These are phyloP conservation scores for Amanita polypyramis DNA, from an alignment of 768 basidiomycete genomes.

Conservation along the genomic window DNA sequence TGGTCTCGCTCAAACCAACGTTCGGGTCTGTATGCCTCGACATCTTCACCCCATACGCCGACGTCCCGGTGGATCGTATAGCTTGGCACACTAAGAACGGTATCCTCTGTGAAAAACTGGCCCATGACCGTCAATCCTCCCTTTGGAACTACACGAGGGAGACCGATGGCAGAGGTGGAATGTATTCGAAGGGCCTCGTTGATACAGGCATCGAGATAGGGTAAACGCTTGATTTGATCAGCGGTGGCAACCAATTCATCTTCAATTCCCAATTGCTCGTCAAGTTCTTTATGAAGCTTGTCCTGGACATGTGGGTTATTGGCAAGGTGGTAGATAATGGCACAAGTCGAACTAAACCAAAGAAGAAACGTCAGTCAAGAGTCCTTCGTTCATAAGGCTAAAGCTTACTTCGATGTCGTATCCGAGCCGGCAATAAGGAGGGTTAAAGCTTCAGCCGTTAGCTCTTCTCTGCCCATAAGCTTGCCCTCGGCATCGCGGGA, in stretches of 20 bases:
- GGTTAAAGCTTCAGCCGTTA: conserved; percentile 84
- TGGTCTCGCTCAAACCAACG: conserved; percentile 73
- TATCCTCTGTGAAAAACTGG: conserved; percentile 58
- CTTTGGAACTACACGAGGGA: conserved; percentile 69
- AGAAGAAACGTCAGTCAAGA: neutral
- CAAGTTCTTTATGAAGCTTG: conserved; percentile 71
- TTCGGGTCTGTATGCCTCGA: conserved; percentile 68
- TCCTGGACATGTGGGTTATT: conserved; percentile 50
- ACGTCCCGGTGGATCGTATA: conserved; percentile 75
- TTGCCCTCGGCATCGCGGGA: conserved; percentile 75
- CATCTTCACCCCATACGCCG: conserved; percentile 69
- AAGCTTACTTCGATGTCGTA: conserved; percentile 80
- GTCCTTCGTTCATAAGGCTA: neutral
- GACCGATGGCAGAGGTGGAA: conserved; percentile 74
- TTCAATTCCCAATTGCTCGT: conserved; percentile 41
- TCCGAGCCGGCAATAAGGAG: conserved; percentile 85
- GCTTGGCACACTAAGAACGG: conserved; percentile 70
- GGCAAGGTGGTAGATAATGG: conserved; percentile 80
- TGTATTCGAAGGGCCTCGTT: conserved; percentile 80
- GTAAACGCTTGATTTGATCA: conserved; percentile 61
- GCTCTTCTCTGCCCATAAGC: conserved; percentile 68
- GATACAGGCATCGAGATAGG: conserved; percentile 81
- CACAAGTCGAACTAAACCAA: conserved; percentile 65
- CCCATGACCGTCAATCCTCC: conserved; percentile 57
- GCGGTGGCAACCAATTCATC: conserved; percentile 53